Evolutionary conservation across 164 flowering plant species (phyloP).

Genomic region (Macadamia integrifolia): DNA sequence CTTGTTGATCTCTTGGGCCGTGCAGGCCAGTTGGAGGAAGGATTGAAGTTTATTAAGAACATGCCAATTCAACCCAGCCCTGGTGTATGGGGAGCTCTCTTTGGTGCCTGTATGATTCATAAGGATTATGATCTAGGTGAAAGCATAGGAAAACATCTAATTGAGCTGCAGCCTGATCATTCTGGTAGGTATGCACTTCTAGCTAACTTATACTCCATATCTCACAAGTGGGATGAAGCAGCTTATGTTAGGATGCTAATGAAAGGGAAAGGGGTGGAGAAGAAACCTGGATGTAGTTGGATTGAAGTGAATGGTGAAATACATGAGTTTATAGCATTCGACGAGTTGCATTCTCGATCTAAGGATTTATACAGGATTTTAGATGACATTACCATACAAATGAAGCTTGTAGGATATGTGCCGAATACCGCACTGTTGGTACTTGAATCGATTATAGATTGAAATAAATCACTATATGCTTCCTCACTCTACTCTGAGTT

Average conservation of each 20-base stretch:
- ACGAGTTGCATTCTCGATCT: not conserved
- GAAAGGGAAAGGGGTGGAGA: slow-evolving; percentile 1
- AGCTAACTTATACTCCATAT: slow-evolving; percentile 3
- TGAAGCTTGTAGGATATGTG: slow-evolving; percentile 6
- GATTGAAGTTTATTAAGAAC: not conserved
- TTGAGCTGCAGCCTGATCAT: slow-evolving; percentile 8
- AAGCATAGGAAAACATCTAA: not conserved
- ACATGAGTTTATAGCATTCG: slow-evolving; percentile 1
- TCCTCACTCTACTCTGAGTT: too few species aligned
- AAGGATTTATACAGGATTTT: not conserved
- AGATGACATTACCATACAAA: slow-evolving; percentile 1
- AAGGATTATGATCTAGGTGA: slow-evolving; percentile 4
- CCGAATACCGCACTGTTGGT: not conserved
- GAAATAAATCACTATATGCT: too few species aligned
- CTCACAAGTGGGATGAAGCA: slow-evolving; percentile 5
- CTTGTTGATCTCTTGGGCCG: not conserved
- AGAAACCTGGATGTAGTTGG: slow-evolving; percentile 8
- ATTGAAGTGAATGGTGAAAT: slow-evolving; percentile 8
- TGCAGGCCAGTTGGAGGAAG: not conserved
- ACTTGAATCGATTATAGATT: too few species aligned
- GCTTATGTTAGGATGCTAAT: not conserved
- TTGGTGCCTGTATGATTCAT: not conserved
- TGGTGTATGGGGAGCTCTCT: not conserved
- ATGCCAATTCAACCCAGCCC: not conserved
- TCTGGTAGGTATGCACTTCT: slow-evolving; percentile 1